Evolutionary conservation across 2,329 filamentous ascomycete genomes (phyloP).

Genomic region (Ophiostoma pallidulum): DNA sequence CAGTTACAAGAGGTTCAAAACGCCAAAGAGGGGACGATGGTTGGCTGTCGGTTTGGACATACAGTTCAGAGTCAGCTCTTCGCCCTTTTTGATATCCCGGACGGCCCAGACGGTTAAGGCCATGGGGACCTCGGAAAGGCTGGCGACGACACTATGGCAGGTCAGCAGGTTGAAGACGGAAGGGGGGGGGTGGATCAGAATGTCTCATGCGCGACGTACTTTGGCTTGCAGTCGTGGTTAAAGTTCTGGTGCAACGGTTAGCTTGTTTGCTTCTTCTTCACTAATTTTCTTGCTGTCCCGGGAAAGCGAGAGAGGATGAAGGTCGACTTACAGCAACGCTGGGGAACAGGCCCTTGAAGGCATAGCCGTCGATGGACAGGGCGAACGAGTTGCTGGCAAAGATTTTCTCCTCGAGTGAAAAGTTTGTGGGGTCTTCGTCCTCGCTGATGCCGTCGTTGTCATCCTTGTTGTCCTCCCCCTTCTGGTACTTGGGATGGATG

Average conservation of each 20-base stretch:
- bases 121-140: constrained; percentile 18
- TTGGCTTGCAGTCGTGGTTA: constrained; percentile 23
- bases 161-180: too few relatives aligned
- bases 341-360: constrained; percentile 18
- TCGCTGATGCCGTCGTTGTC: not conserved
- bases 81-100: constrained; percentile 20
- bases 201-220: constrained; percentile 8
- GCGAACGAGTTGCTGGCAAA: constrained; percentile 25
- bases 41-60: too few relatives aligned
- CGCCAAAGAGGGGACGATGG: too few relatives aligned
- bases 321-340: constrained; percentile 14
- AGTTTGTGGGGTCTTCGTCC: not conserved
- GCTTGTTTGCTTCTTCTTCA: too few relatives aligned
- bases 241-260: constrained; percentile 14
- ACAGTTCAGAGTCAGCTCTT: constrained; percentile 27
- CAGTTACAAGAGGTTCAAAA: too few relatives aligned
- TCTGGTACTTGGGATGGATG: constrained; percentile 8
- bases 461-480: not conserved
- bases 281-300: too few relatives aligned
- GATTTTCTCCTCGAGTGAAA: constrained; percentile 26
- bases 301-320: not conserved
- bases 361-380: constrained; percentile 18
- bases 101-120: constrained; percentile 18
- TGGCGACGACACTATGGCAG: constrained; percentile 17
- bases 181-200: too few relatives aligned